phyloP scores from a whole-genome alignment of 192 early-diverging fungal species.

The Backusella luteola region DNA sequence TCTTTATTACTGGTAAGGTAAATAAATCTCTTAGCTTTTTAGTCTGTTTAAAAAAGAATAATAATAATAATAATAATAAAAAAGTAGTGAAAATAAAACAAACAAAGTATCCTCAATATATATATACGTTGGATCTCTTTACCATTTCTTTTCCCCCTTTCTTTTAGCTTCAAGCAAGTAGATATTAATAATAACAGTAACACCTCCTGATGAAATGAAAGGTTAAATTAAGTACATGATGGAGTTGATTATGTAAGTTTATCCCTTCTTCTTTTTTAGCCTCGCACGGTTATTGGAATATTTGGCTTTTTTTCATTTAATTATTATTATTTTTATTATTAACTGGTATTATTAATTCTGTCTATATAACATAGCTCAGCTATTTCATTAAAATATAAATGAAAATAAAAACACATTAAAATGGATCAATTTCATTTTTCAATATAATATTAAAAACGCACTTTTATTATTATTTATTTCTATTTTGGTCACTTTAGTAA shows the following conservation, averaged over 20 bases:
- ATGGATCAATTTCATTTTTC: not conserved
- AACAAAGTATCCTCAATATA: not conserved
- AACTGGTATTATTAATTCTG: not conserved
- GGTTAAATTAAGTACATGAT: not conserved
- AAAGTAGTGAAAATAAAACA: no score
- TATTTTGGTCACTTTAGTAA: not conserved
- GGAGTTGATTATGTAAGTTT: not conserved
- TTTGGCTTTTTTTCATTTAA: not conserved
- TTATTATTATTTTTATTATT: not conserved
- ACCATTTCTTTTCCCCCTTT: no score
- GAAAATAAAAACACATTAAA: conserved; percentile 2
- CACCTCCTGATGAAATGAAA: not conserved
- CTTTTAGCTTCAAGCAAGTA: no score
- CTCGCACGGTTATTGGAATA: not conserved
- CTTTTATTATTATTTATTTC: not conserved
- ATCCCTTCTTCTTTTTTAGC: not conserved
- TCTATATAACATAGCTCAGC: not conserved
- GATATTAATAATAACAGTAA: not conserved
- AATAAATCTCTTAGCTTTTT: no score
- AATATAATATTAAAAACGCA: not conserved
- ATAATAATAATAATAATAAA: no score
- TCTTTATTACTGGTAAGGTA: no score
- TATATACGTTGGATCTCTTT: not conserved
- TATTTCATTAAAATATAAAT: not conserved
- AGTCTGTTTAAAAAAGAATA: no score